phyloP scores from a whole-genome alignment of 129 eudicot genomes.

The Artemisia argyi region DNA sequence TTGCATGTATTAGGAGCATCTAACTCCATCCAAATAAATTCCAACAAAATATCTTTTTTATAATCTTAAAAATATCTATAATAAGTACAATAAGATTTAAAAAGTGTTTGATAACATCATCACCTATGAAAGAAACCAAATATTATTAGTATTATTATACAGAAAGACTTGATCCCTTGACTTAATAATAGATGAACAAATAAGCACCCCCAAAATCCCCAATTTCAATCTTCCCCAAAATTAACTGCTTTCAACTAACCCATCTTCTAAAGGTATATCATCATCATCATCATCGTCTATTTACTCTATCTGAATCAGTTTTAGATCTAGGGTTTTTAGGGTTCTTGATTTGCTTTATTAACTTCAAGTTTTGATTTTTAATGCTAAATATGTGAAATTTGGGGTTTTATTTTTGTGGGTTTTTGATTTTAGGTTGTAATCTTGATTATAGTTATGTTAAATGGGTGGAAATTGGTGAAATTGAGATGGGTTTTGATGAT shows the following conservation, averaged over 20 bases:
- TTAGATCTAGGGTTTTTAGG: conserved; percentile 25
- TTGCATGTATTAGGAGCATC: no score
- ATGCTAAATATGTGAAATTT: background rate
- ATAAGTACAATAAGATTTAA: background rate
- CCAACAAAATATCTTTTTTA: background rate
- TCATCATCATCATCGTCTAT: conserved; percentile 15
- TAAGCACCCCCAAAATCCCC: conserved; percentile 33
- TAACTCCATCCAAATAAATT: background rate
- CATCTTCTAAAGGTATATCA: conserved; percentile 19
- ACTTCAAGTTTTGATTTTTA: background rate
- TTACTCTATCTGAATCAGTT: conserved; percentile 12
- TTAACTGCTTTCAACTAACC: background rate
- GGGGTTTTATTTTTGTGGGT: conserved; percentile 6
- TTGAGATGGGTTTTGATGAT: conserved; percentile 9
- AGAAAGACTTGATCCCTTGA: conserved; percentile 31
- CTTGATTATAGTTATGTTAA: conserved; percentile 9
- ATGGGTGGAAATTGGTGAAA: conserved; percentile 16
- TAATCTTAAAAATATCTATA: background rate
- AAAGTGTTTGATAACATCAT: background rate
- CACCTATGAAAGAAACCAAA: background rate
- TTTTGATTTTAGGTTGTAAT: background rate
- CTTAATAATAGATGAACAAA: conserved; percentile 11
- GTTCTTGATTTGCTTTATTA: background rate
- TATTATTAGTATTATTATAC: conserved; percentile 9
- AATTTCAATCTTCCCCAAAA: conserved; percentile 21